Conservation (phyloP, 1,284 basidiomycete genomes). For the Ustilago curta region DNA sequence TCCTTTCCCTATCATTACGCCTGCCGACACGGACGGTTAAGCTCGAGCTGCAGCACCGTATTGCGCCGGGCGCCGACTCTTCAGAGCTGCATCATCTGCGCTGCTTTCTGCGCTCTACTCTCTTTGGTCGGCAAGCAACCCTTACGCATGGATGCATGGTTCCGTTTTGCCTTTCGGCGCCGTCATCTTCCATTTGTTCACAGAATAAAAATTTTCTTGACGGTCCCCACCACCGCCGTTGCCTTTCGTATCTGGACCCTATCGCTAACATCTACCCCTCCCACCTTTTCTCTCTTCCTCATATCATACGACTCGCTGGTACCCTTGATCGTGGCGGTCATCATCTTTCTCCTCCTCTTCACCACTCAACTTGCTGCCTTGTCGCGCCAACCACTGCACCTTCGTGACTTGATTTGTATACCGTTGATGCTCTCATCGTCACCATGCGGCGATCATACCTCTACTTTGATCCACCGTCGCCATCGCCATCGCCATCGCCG, state of each 20-base stretch:
- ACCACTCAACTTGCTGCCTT: background rate
- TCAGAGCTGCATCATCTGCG: background rate
- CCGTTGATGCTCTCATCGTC: conserved; percentile 7
- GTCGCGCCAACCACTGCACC: background rate
- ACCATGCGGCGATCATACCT: conserved; percentile 18
- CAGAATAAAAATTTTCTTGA: conserved; percentile 17
- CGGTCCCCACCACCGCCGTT: conserved; percentile 12
- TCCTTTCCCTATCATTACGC: background rate
- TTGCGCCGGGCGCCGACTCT: conserved; percentile 9
- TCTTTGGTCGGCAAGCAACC: too few relatives aligned
- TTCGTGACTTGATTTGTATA: background rate
- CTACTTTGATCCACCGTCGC: conserved; percentile 27
- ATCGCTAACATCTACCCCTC: conserved; percentile 44
- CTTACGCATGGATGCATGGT: too few relatives aligned
- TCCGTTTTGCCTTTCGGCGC: background rate
- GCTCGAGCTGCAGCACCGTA: conserved; percentile 2
- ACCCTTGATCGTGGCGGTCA: conserved; percentile 1
- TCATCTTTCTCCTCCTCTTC: conserved; percentile 13
- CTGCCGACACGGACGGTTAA: background rate
- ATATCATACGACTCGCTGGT: background rate
- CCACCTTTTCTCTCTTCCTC: too few relatives aligned
- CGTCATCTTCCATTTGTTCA: background rate
- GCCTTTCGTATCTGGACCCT: conserved; percentile 19
- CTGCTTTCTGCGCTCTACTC: conserved; percentile 1
- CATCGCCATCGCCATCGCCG: conserved; percentile 33